These are phyloP conservation scores for Aspergillus japonicus DNA, from an alignment of 2,329 filamentous ascomycete genomes.

Conservation along the genomic window DNA sequence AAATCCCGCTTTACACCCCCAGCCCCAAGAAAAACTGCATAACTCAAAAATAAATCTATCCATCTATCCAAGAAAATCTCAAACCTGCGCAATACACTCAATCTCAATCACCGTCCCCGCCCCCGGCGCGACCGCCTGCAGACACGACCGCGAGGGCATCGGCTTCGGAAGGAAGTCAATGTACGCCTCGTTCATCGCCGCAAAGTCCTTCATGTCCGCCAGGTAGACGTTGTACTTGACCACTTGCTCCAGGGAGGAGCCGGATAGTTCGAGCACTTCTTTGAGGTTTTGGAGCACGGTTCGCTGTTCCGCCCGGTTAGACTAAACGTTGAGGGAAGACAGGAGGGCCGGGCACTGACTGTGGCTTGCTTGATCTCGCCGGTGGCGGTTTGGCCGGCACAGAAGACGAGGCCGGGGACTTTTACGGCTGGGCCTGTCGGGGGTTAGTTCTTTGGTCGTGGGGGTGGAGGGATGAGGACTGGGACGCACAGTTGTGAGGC, in stretches of 20 bases:
- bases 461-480: not conserved
- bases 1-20: no score
- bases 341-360: constrained; percentile 19
- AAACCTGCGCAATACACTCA: no score
- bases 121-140: no score
- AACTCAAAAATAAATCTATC: no score
- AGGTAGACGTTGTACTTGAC: constrained; percentile 67
- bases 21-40: no score
- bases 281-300: no score
- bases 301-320: no score
- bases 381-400: constrained; percentile 50
- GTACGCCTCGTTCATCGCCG: constrained; percentile 65
- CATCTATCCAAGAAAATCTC: no score
- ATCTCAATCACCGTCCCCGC: no score
- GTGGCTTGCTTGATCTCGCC: constrained; percentile 51
- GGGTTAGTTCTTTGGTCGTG: no score
- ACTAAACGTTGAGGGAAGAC: not conserved
- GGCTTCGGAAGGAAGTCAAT: constrained; percentile 43
- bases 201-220: constrained; percentile 63
- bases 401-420: constrained; percentile 49
- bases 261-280: no score
- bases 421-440: constrained; percentile 44
- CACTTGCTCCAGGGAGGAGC: constrained; percentile 52
- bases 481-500: constrained; percentile 46
- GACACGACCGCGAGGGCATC: no score